Conservation (phyloP, 148 eudicot genomes). For the Rhododendron williamsianum region DNA sequence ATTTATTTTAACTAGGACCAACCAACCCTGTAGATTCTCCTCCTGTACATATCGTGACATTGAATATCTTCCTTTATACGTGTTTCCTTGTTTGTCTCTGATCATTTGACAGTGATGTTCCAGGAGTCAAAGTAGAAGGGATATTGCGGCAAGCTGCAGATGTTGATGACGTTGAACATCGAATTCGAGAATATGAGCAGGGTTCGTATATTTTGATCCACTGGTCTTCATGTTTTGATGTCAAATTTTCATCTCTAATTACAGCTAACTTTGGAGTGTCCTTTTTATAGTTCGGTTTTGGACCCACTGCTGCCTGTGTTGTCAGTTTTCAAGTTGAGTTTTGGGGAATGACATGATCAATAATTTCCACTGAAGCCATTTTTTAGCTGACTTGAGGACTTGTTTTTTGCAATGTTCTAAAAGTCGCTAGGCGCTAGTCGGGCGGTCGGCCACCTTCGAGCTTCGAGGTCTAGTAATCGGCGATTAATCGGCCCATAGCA, state of each 20-base stretch:
- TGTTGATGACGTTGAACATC: slow-evolving; percentile 85
- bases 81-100: slow-evolving; percentile 1
- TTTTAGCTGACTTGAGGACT: not conserved
- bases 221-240: slow-evolving; percentile 3
- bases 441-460: too few relatives aligned
- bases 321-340: not conserved
- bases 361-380: not conserved
- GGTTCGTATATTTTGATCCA: slow-evolving; percentile 41
- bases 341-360: not conserved
- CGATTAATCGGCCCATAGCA: too few relatives aligned
- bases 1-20: not conserved
- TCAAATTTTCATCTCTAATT: not conserved
- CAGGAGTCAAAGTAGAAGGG: slow-evolving; percentile 87
- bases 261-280: not conserved
- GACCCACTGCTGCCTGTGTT: not conserved
- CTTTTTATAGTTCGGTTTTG: not conserved
- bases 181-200: slow-evolving; percentile 80
- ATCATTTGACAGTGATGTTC: slow-evolving; percentile 16
- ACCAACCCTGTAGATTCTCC: not conserved
- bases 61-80: not conserved
- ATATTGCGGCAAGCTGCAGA: slow-evolving; percentile 98
- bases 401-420: not conserved
- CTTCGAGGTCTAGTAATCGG: too few relatives aligned
- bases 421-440: too few relatives aligned
- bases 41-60: not conserved